Base-by-base conservation (phyloP, 805 yeast genomes). In the Schwanniomyces occidentalis region DNA sequence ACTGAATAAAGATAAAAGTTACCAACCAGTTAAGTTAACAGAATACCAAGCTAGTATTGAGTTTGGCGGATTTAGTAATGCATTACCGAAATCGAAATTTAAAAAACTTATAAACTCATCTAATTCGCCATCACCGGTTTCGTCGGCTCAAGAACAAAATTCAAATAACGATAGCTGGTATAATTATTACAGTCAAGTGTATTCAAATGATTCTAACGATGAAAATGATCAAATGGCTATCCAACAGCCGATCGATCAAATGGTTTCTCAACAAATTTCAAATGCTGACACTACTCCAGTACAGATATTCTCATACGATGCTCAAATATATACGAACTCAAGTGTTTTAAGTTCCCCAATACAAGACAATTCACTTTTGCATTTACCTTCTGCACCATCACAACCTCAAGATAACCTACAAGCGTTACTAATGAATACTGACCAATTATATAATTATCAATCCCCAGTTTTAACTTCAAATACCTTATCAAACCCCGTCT, bases 41-140 rank as follows among this genome's bases (percentile, higher is more conserved):
- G 72, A 67, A 37, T 50, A 58, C 37, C 61, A 56, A 35, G 71
- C 70, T 4, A 56, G 67, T 26, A 45, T 64, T 28, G 63, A 58
- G 21, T 67, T 65, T 51, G 72, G 71, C 1, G 71, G 73, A 5
- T 50, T 43, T 32, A 42, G 44, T 27, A 59, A 58, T 39, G 65
- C 65, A 2, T 42, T 54, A 23, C 47, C 51, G 20, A 54, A 51
- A 21, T 24, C 41, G 2, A 31, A 27, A 15, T 37, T 12, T 16
- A 38, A 35, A 14, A 33, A 22, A n/a, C 19, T n/a, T 19, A 13
- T 12, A 33, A 26, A 18, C 14, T 20, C 27, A 2, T 33, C 36
- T 4, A 21, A 15, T 20, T 8, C 13, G 24, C n/a, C 29, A 6
- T 14, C 37, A 16, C 30, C 14, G 6, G 27, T 18, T 12, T 19